Conservation (phyloP, 1,284 basidiomycete genomes). For the Vanrija humicola region DNA sequence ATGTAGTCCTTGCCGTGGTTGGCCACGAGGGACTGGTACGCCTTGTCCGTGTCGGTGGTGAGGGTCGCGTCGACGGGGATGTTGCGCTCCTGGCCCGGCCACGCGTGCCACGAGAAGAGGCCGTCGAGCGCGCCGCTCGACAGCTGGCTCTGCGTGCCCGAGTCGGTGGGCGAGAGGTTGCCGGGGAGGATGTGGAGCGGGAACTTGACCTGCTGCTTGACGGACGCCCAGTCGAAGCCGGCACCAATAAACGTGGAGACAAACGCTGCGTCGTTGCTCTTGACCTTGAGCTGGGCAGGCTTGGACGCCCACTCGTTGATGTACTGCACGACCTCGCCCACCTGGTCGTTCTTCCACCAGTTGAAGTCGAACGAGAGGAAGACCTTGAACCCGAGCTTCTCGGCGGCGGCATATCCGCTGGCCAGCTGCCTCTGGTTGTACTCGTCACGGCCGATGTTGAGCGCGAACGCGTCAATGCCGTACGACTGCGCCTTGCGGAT, state of each 20-base stretch:
- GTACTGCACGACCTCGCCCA: slow-evolving; percentile 10
- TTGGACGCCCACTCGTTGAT: slow-evolving; percentile 28
- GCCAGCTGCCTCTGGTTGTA: slow-evolving; percentile 41
- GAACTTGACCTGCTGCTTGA: slow-evolving; percentile 24
- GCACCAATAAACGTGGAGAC: slow-evolving; percentile 47
- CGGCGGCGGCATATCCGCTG: slow-evolving; percentile 40
- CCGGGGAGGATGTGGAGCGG: slow-evolving; percentile 39
- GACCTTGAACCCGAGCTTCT: slow-evolving; percentile 32
- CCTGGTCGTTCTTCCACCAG: slow-evolving; percentile 34
- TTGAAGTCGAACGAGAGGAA: slow-evolving; percentile 50
- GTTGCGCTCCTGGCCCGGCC: slow-evolving; percentile 43
- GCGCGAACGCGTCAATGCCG: slow-evolving; percentile 45
- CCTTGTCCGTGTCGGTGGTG: slow-evolving; percentile 29
- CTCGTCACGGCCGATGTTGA: slow-evolving; percentile 44
- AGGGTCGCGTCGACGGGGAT: slow-evolving; percentile 30
- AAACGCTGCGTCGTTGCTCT: slow-evolving; percentile 33
- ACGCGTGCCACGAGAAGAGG: slow-evolving; percentile 46
- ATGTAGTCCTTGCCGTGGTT: slow-evolving; percentile 39
- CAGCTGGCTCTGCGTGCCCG: slow-evolving; percentile 7
- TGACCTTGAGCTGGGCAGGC: slow-evolving; percentile 34
- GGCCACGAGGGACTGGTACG: slow-evolving; percentile 26
- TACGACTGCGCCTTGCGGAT: slow-evolving; percentile 38
- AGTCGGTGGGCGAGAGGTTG: slow-evolving; percentile 6
- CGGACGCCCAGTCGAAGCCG: slow-evolving; percentile 39
- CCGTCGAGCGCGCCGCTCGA: slow-evolving; percentile 10